Evolutionary conservation across 306 rosid genomes (phyloP).

Genomic region (Pueraria montana): DNA sequence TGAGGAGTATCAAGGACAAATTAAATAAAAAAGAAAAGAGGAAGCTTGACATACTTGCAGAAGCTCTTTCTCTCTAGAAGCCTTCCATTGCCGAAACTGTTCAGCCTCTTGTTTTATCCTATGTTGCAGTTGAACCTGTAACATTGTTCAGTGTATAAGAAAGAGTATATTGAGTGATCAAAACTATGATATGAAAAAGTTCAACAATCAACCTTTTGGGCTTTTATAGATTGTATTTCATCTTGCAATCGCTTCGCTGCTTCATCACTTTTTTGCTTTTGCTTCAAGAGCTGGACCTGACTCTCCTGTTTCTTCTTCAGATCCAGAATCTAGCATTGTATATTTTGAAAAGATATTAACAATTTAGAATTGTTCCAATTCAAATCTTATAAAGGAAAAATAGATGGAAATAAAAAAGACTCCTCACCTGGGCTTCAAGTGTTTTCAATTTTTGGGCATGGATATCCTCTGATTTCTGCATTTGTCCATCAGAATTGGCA

Average conservation of each 20-base stretch:
- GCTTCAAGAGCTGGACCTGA: constrained; percentile 95
- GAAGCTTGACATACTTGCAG: constrained; percentile 71
- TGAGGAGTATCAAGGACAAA: constrained; percentile 12
- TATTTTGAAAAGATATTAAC: constrained; percentile 44
- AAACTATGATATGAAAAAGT: constrained; percentile 28
- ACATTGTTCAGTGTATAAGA: constrained; percentile 30
- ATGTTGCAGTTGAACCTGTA: constrained; percentile 92
- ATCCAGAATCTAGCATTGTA: constrained; percentile 76
- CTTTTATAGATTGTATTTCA: constrained; percentile 95
- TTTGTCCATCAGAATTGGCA: constrained; percentile 86
- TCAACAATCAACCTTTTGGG: constrained; percentile 83
- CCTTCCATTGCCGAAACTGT: constrained; percentile 99
- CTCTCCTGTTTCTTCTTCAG: constrained; percentile 96
- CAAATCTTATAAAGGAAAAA: constrained; percentile 23
- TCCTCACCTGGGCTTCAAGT: constrained; percentile 90
- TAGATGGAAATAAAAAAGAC: constrained; percentile 1
- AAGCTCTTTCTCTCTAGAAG: constrained; percentile 93
- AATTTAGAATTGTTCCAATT: constrained; percentile 34
- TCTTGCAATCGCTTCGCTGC: constrained; percentile 96
- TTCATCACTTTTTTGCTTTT: constrained; percentile 97
- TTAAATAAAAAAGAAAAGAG: not conserved
- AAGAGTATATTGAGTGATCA: not conserved
- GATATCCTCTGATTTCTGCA: constrained; percentile 84
- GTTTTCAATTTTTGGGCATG: constrained; percentile 89
- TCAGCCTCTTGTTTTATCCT: constrained; percentile 98